These are phyloP conservation scores for Yamadazyma pseudoaaseri DNA, from an alignment of 1,139 yeast genomes.

Conservation along the genomic window DNA sequence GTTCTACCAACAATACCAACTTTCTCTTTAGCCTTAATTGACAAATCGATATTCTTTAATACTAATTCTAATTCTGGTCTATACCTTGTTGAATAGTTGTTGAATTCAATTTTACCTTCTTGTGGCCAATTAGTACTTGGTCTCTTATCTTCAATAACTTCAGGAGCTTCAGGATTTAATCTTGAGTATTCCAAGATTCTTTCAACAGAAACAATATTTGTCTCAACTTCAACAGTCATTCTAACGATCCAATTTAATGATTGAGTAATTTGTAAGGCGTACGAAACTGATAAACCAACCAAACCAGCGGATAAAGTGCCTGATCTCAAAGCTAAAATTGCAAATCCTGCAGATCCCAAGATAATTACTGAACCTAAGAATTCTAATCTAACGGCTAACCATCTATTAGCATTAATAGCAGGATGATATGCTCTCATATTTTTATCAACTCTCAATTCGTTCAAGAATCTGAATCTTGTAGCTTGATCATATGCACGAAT, in stretches of 20 bases:
- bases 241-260: conserved; percentile 95
- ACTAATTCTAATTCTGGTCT: conserved; percentile 83
- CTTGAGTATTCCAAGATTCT: conserved; percentile 85
- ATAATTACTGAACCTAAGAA: conserved; percentile 86
- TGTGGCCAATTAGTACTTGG: conserved; percentile 80
- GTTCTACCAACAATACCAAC: conserved; percentile 95
- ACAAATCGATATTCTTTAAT: conserved; percentile 65
- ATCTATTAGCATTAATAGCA: conserved; percentile 89
- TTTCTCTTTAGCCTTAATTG: conserved; percentile 75
- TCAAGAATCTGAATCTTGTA: conserved; percentile 67
- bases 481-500: conserved; percentile 86
- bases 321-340: conserved; percentile 64
- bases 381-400: conserved; percentile 94
- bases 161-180: conserved; percentile 80
- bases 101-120: conserved; percentile 68
- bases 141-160: conserved; percentile 62
- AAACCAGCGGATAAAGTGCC: conserved; percentile 82
- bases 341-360: conserved; percentile 78
- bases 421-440: conserved; percentile 94
- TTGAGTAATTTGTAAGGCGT: conserved; percentile 90
- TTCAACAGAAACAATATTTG: conserved; percentile 95
- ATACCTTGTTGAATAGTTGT: conserved; percentile 78
- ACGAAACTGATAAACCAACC: conserved; percentile 90
- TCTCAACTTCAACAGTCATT: conserved; percentile 97
- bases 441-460: conserved; percentile 74